These are phyloP conservation scores for Magnaporthales sp. DNA, from an alignment of 2,329 filamentous ascomycete genomes.

Conservation along the genomic window DNA sequence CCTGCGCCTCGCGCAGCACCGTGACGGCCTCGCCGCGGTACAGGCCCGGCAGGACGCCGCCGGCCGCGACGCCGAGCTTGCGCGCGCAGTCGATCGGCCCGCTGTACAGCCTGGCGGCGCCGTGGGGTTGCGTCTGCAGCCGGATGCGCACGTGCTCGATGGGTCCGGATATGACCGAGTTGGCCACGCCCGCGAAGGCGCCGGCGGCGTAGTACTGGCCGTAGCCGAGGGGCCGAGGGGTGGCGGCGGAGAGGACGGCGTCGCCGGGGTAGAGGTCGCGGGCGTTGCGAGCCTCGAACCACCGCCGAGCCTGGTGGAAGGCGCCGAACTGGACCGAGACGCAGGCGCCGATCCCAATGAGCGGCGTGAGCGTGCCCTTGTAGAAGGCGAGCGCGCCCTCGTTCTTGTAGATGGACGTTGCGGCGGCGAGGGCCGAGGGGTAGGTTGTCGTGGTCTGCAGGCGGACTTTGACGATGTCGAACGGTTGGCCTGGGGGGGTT, in stretches of 20 bases:
- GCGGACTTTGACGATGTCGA: constrained; percentile 95
- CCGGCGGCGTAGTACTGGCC: constrained; percentile 83
- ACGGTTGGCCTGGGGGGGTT: constrained; percentile 44
- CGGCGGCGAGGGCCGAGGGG: constrained; percentile 70
- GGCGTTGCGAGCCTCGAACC: constrained; percentile 68
- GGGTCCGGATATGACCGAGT: constrained; percentile 78
- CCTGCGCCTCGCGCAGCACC: constrained; percentile 78
- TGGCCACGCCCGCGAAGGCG: constrained; percentile 86
- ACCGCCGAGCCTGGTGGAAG: constrained; percentile 86
- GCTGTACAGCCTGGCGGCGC: constrained; percentile 63
- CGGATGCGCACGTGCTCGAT: constrained; percentile 97
- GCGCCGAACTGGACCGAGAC: constrained; percentile 98
- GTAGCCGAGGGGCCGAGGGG: constrained; percentile 57
- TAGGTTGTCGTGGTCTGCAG: constrained; percentile 84
- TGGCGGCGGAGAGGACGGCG: constrained; percentile 40
- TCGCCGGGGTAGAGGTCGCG: constrained; percentile 51
- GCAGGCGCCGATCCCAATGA: constrained; percentile 93
- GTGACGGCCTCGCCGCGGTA: constrained; percentile 88
- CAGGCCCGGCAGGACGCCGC: constrained; percentile 62
- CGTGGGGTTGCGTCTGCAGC: constrained; percentile 92
- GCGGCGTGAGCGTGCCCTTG: constrained; percentile 91
- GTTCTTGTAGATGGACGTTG: constrained; percentile 73
- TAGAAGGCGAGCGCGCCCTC: constrained; percentile 93
- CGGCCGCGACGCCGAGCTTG: constrained; percentile 61
- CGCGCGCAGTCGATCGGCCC: constrained; percentile 87